Base-by-base conservation (phyloP, 2,329 filamentous ascomycete genomes). In the Dactylellina haptotyla region DNA sequence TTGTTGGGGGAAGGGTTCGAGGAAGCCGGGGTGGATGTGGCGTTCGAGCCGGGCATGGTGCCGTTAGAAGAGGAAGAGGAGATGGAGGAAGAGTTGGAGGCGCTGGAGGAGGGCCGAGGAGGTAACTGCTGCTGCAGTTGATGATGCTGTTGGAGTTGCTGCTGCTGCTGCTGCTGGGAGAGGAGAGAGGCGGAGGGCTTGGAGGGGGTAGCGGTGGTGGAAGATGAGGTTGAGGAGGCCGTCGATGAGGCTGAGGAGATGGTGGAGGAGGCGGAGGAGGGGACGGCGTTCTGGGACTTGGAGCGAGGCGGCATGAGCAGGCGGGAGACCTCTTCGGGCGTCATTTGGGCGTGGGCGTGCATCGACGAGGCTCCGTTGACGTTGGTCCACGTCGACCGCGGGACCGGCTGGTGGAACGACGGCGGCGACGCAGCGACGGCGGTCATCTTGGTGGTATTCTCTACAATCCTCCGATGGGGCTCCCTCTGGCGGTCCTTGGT, bases 221-320 rank as follows among this genome's bases (percentile, higher is more conserved):
- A 32, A 61, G 64, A 9, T 69, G 57, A 83, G 56, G 78, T 87
- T 87, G 25, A 86, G 84, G 54, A 85, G 84, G 79, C 87, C 84
- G 66, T 87, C 85, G 39, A 87, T 85, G 75, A 90, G 83, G 62
- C 89, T 90, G 83, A 84, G 4, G 87, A 88, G 14, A 87, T 86
- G 66, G 82, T 82, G 30, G 87, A 89, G 0, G 85, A 83, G 41
- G 84, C 87, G 54, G 88, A 87, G 12, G 91, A 90, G 32, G 87
- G 88, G 76, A 96, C 85, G 48, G 93, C 97, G 2, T 93, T 96
- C 69, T 92, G 95, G 34, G 94, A 98, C 84, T 92, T 96, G 79
- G 90, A 90, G 80, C 94, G 97, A 78, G 93, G 91, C 79, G 92
- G 91, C 86, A 91, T 89, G 81, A 96, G 92, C 87, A 96, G 93